A percentile compares a stretch with the other conserved stretches of the same genome.
phyloP scores from a whole-genome alignment of 2,329 filamentous ascomycete genomes.

The Aspergillus tamarii region DNA sequence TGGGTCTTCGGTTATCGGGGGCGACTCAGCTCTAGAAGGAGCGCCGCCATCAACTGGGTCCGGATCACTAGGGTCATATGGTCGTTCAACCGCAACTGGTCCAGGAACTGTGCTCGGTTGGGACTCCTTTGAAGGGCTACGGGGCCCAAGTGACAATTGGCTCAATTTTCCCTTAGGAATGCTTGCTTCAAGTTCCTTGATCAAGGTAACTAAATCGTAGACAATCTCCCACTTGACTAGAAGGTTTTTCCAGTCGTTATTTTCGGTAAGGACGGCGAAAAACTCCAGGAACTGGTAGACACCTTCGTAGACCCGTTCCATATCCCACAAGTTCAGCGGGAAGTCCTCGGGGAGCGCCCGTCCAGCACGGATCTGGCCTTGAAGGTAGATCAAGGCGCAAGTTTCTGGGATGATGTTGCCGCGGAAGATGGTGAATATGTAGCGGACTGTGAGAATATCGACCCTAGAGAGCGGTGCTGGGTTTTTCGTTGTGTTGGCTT shows the following conservation, averaged over 20 bases:
- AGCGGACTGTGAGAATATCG: constrained; percentile 73
- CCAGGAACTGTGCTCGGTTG: constrained; percentile 37
- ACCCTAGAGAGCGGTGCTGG: constrained; percentile 59
- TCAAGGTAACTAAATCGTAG: constrained; percentile 82
- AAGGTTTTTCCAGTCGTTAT: constrained; percentile 78
- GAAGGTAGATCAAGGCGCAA: constrained; percentile 89
- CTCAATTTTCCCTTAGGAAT: constrained; percentile 79
- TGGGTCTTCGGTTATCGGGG: constrained; percentile 62
- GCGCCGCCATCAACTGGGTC: constrained; percentile 46
- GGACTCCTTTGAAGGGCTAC: constrained; percentile 33
- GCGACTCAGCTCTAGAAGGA: constrained; percentile 49
- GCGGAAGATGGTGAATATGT: constrained; percentile 89
- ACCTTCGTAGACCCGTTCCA: constrained; percentile 94
- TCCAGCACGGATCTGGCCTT: constrained; percentile 82
- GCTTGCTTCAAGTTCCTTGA: constrained; percentile 83
- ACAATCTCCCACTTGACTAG: constrained; percentile 90
- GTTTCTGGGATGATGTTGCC: constrained; percentile 92
- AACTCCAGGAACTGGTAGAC: constrained; percentile 94
- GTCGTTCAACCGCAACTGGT: constrained; percentile 63
- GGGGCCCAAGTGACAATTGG: constrained; percentile 35
- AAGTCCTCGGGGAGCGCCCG: constrained; percentile 81
- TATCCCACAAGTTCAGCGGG: constrained; percentile 93
- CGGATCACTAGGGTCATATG: constrained; percentile 58
- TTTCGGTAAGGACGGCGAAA: constrained; percentile 84
- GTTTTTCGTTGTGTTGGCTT: constrained; percentile 61